Base-by-base conservation (phyloP, 306 rosid genomes). In the Casuarina equisetifolia region DNA sequence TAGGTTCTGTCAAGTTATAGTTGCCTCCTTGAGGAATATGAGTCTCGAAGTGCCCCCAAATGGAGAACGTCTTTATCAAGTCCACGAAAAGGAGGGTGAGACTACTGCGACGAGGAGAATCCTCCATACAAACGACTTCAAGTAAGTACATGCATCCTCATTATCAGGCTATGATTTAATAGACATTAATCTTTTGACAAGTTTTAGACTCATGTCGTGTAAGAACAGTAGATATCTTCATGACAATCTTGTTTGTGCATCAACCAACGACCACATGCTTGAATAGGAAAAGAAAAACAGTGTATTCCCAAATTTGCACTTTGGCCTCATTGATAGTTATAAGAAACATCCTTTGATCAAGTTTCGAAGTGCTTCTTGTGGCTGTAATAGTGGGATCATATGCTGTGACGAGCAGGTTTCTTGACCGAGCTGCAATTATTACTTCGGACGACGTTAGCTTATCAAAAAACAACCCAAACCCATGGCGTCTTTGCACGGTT, bases 401-500 rank as follows among this genome's bases (percentile, higher is more conserved):
- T 61, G 44, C 48, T 75, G 52, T 61, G 12, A 57, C 45, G 53
- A 49, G 62, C 75, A 88, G 94, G 70, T 86, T 90, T 78, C 66
- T 90, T 9, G 91, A 86, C 72, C 78, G 89, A 80, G 90, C 92
- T 4, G 89, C 90, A 3, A 72, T 77, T 8, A 59, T 84, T 72
- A 61, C 81, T 40, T 50, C 42, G 1, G 84, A 81, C 49, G 85
- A 87, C 69, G 57, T 50, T 20, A 69, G 25, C 32, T 16, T 69
- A 55, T 69, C 80, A 40, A 3, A 17, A 50, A 78, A 72, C 71
- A 72, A 82, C n/a, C 85, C 79, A 35, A 74, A 78, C 45, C 88
- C 89, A 4, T 88, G 95, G 92, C 59, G 81, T 66, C 86, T 90
- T 53, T 86, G 92, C 84, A 59, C 85, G 0, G 84, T 90, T 43